Evolutionary conservation across 495 filamentous ascomycete species (phyloP).

Genomic region (Aspergillus bridgeri): DNA sequence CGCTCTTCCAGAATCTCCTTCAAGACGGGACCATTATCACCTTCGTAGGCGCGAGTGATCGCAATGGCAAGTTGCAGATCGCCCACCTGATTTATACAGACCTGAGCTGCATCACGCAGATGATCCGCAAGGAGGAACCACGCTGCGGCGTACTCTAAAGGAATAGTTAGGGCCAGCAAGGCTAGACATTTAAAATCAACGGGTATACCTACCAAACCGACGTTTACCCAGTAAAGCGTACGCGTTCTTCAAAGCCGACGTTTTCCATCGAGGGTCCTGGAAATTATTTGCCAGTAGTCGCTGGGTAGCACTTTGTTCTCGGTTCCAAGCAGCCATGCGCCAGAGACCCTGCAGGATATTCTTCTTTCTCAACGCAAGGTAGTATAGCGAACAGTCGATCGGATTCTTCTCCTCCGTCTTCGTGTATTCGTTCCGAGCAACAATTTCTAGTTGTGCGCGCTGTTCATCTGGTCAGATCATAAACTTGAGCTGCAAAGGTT

Average conservation of each 20-base stretch:
- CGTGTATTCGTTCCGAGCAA: conserved; percentile 92
- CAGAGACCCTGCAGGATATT: conserved; percentile 87
- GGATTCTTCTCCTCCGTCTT: conserved; percentile 85
- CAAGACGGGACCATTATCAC: conserved; percentile 74
- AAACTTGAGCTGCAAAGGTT: neutral
- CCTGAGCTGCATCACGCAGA: conserved; percentile 76
- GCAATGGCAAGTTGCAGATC: conserved; percentile 92
- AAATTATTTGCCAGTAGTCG: conserved; percentile 85
- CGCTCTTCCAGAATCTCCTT: conserved; percentile 72
- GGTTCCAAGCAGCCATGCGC: conserved; percentile 91
- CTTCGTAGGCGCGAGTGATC: conserved; percentile 83
- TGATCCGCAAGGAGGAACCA: conserved; percentile 93
- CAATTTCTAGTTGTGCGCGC: conserved; percentile 77
- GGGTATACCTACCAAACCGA: conserved; percentile 63
- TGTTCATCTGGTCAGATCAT: conserved; percentile 33
- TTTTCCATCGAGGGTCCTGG: conserved; percentile 78
- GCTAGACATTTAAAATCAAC: neutral
- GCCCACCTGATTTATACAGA: conserved; percentile 77
- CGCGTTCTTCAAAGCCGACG: conserved; percentile 90
- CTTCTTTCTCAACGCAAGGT: conserved; percentile 89
- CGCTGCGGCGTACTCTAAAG: conserved; percentile 83
- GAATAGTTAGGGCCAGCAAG: conserved; percentile 7
- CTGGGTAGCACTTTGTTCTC: conserved; percentile 75
- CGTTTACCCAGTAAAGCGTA: conserved; percentile 93
- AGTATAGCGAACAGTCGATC: conserved; percentile 89